Base-by-base conservation (phyloP, 2,329 filamentous ascomycete species). In the Xylaria sp. region DNA sequence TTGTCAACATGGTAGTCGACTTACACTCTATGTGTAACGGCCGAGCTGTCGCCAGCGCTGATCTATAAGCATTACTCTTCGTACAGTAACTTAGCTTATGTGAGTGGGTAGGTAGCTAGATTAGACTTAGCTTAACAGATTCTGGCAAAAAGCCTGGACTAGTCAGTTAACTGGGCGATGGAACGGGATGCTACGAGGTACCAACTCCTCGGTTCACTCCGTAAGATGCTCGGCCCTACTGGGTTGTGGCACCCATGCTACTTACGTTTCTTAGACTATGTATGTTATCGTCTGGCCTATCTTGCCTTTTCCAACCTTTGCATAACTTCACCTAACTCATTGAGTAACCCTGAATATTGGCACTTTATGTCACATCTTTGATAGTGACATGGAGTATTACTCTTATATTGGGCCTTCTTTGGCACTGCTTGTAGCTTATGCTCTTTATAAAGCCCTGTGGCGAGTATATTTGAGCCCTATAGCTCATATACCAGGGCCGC, bases 401-500 rank as follows among this genome's bases (percentile, higher is more conserved):
- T 20, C 51, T 36, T 57, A 42, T 26, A 23, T 38, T 13, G 51
- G 51, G 26, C 17, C 40, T 42, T 17, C 60, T 31, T 54, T 54
- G 20, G 56, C 56, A 10, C n/a, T 36, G 3, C 40, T 65, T 15
- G 23, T 56, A 40, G 56, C 36, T n/a, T 67, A 67, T n/a, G 15
- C 26, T 23, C 23, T 59, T 15, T 67, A 67, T 33, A 46, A n/a
- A 17, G 65, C 51, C n/a, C 1, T 67, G 6, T 67, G 65, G 65
- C 65, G 65, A 28, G 38, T 67, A 15, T 67, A 63, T 31, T 23
- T 67, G 33, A 67, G 65, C 46, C 65, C 65, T 46, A 63, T 67
- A 58, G 54, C 65, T 51, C 65, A 67, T 42, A 59, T 67, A 28
- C 65, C 65, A n/a, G 65, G 65, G 23, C 65, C 65, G n/a, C 65